These are phyloP conservation scores for Flaveria ramosissima DNA, from an alignment of 129 eudicot genomes.

Conservation along the genomic window DNA sequence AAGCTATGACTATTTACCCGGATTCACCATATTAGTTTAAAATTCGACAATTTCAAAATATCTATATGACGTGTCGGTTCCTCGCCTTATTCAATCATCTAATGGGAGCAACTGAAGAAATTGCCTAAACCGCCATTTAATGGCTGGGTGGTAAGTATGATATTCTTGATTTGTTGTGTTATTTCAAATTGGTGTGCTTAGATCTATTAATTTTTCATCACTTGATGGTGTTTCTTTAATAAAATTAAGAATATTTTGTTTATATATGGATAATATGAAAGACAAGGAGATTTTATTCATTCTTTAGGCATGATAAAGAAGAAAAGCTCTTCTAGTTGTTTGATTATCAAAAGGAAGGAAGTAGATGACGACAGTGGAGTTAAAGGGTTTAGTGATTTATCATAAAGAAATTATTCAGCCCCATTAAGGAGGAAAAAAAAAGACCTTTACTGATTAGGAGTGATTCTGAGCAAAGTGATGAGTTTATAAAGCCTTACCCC, in stretches of 20 bases:
- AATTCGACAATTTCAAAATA: too few relatives aligned
- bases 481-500: slow-evolving; percentile 48
- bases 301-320: slow-evolving; percentile 64
- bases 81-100: too few relatives aligned
- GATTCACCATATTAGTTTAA: too few relatives aligned
- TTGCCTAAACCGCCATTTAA: too few relatives aligned
- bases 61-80: too few relatives aligned
- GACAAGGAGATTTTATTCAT: slow-evolving; percentile 45
- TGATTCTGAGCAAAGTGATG: slow-evolving; percentile 63
- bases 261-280: slow-evolving; percentile 49
- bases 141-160: too few relatives aligned
- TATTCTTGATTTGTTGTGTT: background rate
- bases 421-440: slow-evolving; percentile 49
- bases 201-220: slow-evolving; percentile 19
- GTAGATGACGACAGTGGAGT: slow-evolving; percentile 35
- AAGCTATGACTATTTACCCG: too few relatives aligned
- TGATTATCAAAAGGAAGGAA: slow-evolving; percentile 72
- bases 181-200: slow-evolving; percentile 1
- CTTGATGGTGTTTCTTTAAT: slow-evolving; percentile 17
- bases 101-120: too few relatives aligned
- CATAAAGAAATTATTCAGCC: slow-evolving; percentile 25
- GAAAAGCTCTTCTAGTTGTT: slow-evolving; percentile 85
- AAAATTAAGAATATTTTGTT: slow-evolving; percentile 18
- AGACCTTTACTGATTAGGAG: slow-evolving; percentile 48
- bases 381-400: slow-evolving; percentile 46